Conservation (phyloP, 495 filamentous ascomycete genomes). For the Pseudevernia furfuracea region DNA sequence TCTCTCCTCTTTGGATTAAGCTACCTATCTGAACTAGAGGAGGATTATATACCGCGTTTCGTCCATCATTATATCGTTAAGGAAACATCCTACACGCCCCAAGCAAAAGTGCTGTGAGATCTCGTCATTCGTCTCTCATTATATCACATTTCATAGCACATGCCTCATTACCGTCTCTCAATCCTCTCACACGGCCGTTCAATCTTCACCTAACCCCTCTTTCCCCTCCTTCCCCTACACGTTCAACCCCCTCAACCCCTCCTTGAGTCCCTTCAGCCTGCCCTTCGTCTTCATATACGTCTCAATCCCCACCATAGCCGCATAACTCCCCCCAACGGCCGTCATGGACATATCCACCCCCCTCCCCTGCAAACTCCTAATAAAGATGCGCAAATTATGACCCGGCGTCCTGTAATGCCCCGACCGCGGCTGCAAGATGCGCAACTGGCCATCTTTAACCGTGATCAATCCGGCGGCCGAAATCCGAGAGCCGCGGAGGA, state of each 20-base stretch:
- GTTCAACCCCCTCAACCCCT: conserved; percentile 22
- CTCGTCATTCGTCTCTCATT: not conserved
- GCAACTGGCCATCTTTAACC: conserved; percentile 68
- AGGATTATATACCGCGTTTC: too few relatives aligned
- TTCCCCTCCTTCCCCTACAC: conserved; percentile 7
- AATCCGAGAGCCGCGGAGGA: conserved; percentile 74
- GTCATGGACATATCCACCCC: conserved; percentile 75
- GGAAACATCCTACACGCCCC: too few relatives aligned
- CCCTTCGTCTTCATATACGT: conserved; percentile 57
- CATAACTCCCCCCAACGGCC: conserved; percentile 71
- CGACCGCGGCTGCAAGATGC: conserved; percentile 43
- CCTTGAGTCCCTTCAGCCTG: conserved; percentile 46
- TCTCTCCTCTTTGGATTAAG: too few relatives aligned
- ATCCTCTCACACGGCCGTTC: too few relatives aligned
- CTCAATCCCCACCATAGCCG: conserved; percentile 74
- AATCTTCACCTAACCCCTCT: not conserved
- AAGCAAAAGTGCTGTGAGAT: too few relatives aligned
- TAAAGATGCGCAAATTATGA: conserved; percentile 71
- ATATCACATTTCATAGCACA: not conserved
- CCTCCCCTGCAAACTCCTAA: conserved; percentile 59
- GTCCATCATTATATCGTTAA: too few relatives aligned
- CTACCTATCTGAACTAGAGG: too few relatives aligned
- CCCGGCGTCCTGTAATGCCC: conserved; percentile 84
- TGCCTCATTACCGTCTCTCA: not conserved
- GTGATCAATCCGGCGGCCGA: conserved; percentile 79